These are phyloP conservation scores for Tetraselmis chui DNA, from an alignment of 139 green algal species.

Conservation along the genomic window DNA sequence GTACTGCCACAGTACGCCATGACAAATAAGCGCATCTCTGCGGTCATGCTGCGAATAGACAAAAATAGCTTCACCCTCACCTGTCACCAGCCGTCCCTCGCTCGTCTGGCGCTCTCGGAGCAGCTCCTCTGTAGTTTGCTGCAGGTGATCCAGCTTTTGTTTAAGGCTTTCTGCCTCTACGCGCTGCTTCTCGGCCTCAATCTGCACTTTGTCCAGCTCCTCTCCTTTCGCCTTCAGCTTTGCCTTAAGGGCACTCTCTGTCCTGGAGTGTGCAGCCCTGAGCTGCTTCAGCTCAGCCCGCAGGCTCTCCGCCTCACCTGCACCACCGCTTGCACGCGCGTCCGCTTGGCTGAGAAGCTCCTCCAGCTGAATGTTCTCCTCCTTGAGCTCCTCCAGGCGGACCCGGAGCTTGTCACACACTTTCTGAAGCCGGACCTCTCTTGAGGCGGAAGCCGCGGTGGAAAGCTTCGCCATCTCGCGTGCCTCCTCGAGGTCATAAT, in stretches of 20 bases:
- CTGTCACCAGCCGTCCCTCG: conserved; percentile 34
- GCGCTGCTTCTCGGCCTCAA: no score
- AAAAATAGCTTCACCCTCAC: no score
- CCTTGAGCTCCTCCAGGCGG: conserved; percentile 41
- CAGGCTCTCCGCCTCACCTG: background rate
- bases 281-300: conserved; percentile 1
- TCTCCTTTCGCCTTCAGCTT: conserved; percentile 34
- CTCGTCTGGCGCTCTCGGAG: conserved; percentile 35
- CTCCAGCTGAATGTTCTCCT: conserved; percentile 68
- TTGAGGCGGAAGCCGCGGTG: background rate
- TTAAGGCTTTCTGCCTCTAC: conserved; percentile 11
- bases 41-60: no score
- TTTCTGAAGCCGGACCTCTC: conserved; percentile 22
- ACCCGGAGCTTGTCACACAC: conserved; percentile 53
- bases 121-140: conserved; percentile 15
- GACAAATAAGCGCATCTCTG: no score
- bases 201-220: conserved; percentile 21
- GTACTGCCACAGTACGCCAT: no score
- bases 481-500: background rate
- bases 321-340: background rate
- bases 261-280: conserved; percentile 20
- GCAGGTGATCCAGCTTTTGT: conserved; percentile 28
- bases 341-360: conserved; percentile 58
- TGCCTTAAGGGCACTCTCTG: conserved; percentile 1
- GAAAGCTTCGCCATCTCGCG: background rate